Base-by-base conservation (phyloP, 1,284 basidiomycete species). In the Heterobasidion occidentale region DNA sequence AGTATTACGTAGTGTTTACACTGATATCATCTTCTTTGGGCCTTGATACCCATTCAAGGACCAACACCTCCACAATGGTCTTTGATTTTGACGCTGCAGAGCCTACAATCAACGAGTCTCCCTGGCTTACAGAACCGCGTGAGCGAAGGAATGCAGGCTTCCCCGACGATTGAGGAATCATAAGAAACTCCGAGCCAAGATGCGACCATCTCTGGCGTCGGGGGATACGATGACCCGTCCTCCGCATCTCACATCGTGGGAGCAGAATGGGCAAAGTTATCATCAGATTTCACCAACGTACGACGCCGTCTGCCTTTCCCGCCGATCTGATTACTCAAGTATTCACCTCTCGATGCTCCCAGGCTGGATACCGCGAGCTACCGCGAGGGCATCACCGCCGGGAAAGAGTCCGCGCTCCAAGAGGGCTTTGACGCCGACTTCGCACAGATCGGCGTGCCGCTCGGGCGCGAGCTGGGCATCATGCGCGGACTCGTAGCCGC, bases 341-440 rank as follows among this genome's bases (percentile, higher is more conserved):
- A n/a, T n/a, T n/a, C n/a, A n/a, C 14, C 46, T 15, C 19, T 38
- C 53, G 36, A 44, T 45, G 52, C 34, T 11, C 9, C 35, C 58
- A 94, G 92, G 80, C 81, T 19, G 92, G 92, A 2, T 94, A 94
- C 64, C 83, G 92, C 15, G 91, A 94, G 92, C 1, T 94, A 94
- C 64, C 83, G 92, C 15, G 91, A 94, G 69, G 92, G 92, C 33
- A 92, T 94, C 61, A 88, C 84, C 0, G 83, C 84, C 3, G 92
- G 92, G 9, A 94, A 94, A 68, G 88, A 92, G 69, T 75, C 77
- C 1, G 81, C 83, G 9, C 75, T 94, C 0, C 92, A 95, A 63
- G 73, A 80, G 59, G 92, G 91, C 0, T 94, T 94, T 63, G 88
- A 95, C 66, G 73, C 76, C 15, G 92, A 88, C 15, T 94, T 90